phyloP scores from a whole-genome alignment of 2,329 filamentous ascomycete species.

The Helminthosporium solani region DNA sequence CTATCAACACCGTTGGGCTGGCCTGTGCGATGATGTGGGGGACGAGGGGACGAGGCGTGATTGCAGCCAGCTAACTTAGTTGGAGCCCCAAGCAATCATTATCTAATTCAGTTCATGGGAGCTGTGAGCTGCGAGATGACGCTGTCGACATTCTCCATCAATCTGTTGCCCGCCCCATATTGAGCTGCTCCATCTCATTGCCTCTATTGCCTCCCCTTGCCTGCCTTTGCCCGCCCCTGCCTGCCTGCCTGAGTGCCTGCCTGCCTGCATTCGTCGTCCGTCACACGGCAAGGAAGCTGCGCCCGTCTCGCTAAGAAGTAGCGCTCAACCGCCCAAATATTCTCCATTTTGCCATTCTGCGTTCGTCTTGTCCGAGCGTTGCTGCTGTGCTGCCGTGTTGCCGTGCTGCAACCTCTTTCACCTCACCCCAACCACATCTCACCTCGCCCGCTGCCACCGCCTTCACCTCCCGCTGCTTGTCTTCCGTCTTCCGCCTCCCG shows the following conservation, averaged over 20 bases:
- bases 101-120: too few species aligned
- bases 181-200: neutral
- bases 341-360: too few species aligned
- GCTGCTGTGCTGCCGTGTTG: too few species aligned
- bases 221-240: too few species aligned
- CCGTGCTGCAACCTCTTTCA: slow-evolving; percentile 16
- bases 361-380: slow-evolving; percentile 8
- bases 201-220: too few species aligned
- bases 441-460: slow-evolving; percentile 16
- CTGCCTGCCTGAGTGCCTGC: neutral
- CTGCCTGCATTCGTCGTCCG: slow-evolving; percentile 8
- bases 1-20: neutral
- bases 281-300: slow-evolving; percentile 30
- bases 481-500: slow-evolving; percentile 17
- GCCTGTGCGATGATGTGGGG: neutral
- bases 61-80: too few species aligned
- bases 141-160: too few species aligned
- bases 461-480: slow-evolving; percentile 19
- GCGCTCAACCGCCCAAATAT: slow-evolving; percentile 26
- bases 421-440: slow-evolving; percentile 20
- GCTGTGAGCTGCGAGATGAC: neutral
- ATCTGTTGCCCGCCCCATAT: too few species aligned
- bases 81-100: neutral
- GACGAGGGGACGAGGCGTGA: too few species aligned
- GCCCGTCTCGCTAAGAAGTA: slow-evolving; percentile 36